These are phyloP conservation scores for Eimeria necatrix DNA, from an alignment of 169 alveolate genomes.

Conservation along the genomic window DNA sequence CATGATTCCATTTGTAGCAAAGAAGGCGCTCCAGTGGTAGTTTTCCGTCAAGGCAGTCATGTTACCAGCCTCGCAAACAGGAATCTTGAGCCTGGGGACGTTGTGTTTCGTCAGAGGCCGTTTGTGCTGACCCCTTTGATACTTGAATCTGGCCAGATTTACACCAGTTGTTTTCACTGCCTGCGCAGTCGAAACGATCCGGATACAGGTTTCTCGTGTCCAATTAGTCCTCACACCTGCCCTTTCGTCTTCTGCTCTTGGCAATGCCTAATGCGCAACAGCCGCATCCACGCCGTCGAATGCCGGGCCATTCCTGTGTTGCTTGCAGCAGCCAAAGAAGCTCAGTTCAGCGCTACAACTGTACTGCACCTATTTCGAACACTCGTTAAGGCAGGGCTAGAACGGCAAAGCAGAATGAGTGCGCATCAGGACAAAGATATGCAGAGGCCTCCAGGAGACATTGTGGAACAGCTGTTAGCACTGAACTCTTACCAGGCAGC, in stretches of 20 bases:
- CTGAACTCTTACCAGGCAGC: conserved; percentile 83
- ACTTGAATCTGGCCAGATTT: conserved; percentile 30
- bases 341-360: conserved; percentile 80
- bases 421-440: not conserved
- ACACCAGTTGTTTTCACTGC: conserved; percentile 92
- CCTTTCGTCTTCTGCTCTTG: conserved; percentile 91
- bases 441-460: conserved; percentile 49
- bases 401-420: conserved; percentile 72
- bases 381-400: conserved; percentile 83
- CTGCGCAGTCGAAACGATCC: conserved; percentile 85
- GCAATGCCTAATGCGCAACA: conserved; percentile 90
- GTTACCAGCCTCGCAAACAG: conserved; percentile 3
- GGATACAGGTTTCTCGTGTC: conserved; percentile 89
- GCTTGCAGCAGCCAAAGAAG: conserved; percentile 86
- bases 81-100: conserved; percentile 49
- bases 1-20: not conserved
- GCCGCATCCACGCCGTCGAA: conserved; percentile 89
- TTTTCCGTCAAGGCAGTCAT: conserved; percentile 5
- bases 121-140: conserved; percentile 61
- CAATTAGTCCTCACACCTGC: conserved; percentile 91
- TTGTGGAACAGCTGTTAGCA: conserved; percentile 83
- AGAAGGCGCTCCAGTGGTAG: conserved; percentile 4
- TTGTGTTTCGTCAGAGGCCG: conserved; percentile 43
- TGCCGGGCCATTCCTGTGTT: conserved; percentile 86
- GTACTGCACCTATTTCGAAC: conserved; percentile 85